Evolutionary conservation across 176 grass and related monocot species (phyloP).

Genomic region (Sorghum bicolor): Sorghum_bicolor_NCBIv3 NC_012876.2:61933001-61933500

Average conservation of each 20-base stretch:
- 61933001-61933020: constrained; percentile 12
- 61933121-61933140: not conserved
- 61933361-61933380: not conserved
- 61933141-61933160: not conserved
- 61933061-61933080: not conserved
- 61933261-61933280: not conserved
- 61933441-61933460: not conserved
- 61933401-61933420: not conserved
- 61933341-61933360: not conserved
- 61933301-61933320: constrained; percentile 3
- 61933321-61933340: not conserved
- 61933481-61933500: not conserved
- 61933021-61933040: constrained; percentile 39
- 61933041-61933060: not conserved
- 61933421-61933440: too few relatives aligned
- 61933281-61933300: accelerated
- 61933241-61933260: not conserved
- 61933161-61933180: not conserved
- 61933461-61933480: not conserved
- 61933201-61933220: not conserved
- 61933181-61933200: not conserved
- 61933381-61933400: not conserved
- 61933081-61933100: accelerated
- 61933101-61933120: not conserved
- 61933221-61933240: not conserved